These are phyloP conservation scores for Ustilago trichophora DNA, from an alignment of 1,284 basidiomycete species.

Conservation along the genomic window DNA sequence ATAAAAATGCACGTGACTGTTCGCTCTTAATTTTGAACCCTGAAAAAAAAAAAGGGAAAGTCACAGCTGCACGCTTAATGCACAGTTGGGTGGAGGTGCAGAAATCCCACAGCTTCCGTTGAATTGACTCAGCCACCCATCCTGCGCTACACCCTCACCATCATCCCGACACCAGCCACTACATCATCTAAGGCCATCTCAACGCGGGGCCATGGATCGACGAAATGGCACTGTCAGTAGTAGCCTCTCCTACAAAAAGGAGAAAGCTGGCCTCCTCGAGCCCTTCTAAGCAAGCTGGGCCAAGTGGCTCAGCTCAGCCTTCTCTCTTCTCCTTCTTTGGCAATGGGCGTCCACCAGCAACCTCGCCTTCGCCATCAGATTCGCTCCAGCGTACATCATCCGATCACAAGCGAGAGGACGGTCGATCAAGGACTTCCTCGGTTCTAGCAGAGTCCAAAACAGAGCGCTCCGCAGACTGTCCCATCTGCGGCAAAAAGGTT, in stretches of 20 bases:
- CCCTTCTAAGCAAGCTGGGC: conserved; percentile 25
- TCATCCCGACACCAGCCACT: no score
- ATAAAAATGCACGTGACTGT: background rate
- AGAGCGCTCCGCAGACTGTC: conserved; percentile 29
- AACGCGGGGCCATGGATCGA: conserved; percentile 15
- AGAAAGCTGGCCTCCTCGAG: conserved; percentile 33
- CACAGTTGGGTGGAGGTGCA: conserved; percentile 31
- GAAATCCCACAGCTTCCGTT: no score
- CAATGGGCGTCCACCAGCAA: conserved; percentile 14
- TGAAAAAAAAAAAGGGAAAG: conserved; percentile 6
- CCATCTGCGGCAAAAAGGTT: conserved; percentile 31
- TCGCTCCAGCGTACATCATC: conserved; percentile 1
- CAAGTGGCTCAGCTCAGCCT: conserved; percentile 26
- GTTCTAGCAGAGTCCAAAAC: conserved; percentile 5
- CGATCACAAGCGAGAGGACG: no score
- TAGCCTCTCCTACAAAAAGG: conserved; percentile 35
- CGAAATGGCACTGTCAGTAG: conserved; percentile 28
- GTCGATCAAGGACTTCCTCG: no score
- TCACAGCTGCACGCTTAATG: conserved; percentile 25
- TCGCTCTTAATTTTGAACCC: background rate
- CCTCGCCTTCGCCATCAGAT: conserved; percentile 1
- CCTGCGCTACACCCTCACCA: background rate
- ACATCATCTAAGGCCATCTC: background rate
- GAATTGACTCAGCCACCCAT: conserved; percentile 28
- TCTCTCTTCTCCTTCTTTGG: conserved; percentile 41